Conservation (phyloP, 192 early-diverging fungal genomes). For the Rhizoclosmatium globosum region DNA sequence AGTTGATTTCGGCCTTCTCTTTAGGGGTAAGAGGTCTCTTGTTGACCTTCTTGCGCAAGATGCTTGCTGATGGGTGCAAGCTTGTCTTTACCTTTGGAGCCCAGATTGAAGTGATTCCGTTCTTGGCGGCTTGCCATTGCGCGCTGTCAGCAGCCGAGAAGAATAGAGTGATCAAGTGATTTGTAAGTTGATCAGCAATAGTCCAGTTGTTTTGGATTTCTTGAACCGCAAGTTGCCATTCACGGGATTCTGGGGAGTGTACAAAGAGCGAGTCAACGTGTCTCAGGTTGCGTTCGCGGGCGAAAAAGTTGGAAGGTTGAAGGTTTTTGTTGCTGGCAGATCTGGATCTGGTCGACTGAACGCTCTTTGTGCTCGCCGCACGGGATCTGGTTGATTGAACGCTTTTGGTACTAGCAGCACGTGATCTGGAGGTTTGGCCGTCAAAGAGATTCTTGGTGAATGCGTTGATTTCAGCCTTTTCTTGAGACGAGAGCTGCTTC, state of each 20-base stretch:
- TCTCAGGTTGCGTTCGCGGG: too few relatives aligned
- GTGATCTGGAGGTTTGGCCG: neutral
- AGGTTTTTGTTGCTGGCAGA: neutral
- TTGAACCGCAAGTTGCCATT: too few relatives aligned
- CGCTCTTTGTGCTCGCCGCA: neutral
- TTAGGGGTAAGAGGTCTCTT: neutral
- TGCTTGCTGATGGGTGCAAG: neutral
- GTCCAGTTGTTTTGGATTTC: too few relatives aligned
- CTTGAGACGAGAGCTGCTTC: neutral
- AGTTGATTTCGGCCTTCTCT: neutral
- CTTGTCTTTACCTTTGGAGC: neutral
- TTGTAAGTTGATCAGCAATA: too few relatives aligned
- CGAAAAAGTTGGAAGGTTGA: too few relatives aligned
- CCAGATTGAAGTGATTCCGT: neutral
- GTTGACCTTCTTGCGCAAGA: neutral
- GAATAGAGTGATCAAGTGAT: too few relatives aligned
- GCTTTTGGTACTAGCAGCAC: too few relatives aligned
- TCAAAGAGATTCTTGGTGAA: neutral
- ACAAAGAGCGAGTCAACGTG: too few relatives aligned
- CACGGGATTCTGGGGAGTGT: too few relatives aligned
- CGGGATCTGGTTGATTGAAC: neutral
- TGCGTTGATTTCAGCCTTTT: neutral
- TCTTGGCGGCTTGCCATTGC: neutral
- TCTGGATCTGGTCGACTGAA: neutral
- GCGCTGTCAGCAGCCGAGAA: neutral